Percentiles rank a stretch among this genome's conserved stretches.
These are phyloP conservation scores for Peronospora farinosa DNA, from an alignment of 352 stramenopile species.

Conservation along the genomic window DNA sequence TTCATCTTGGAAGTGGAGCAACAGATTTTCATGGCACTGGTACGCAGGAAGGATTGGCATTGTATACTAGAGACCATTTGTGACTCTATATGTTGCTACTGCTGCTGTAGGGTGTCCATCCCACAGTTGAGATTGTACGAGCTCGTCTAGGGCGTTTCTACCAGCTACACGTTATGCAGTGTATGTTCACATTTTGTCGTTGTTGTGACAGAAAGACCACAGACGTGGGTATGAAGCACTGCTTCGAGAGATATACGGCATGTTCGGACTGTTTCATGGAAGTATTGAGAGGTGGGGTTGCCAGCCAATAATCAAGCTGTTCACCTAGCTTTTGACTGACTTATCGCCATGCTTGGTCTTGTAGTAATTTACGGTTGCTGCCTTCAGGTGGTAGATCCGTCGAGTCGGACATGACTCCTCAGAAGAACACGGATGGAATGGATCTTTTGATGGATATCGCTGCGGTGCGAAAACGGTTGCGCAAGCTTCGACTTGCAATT, in stretches of 20 bases:
- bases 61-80: neutral
- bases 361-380: constrained; percentile 27
- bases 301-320: neutral
- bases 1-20: constrained; percentile 52
- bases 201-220: constrained; percentile 29
- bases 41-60: constrained; percentile 8
- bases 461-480: constrained; percentile 30
- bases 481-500: constrained; percentile 39
- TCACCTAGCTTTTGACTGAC: neutral
- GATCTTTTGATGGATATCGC: constrained; percentile 40
- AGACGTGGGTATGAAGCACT: constrained; percentile 31
- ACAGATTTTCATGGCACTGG: constrained; percentile 55
- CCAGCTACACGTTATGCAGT: neutral
- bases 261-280: constrained; percentile 52
- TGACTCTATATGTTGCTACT: constrained; percentile 2
- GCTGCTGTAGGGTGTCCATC: constrained; percentile 25
- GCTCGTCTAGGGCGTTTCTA: neutral
- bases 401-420: neutral
- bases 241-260: constrained; percentile 40
- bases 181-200: constrained; percentile 4
- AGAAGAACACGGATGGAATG: constrained; percentile 39
- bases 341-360: neutral
- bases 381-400: neutral
- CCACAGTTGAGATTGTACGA: constrained; percentile 32
- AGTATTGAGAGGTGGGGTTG: constrained; percentile 36